These are phyloP conservation scores for Cicer yamashitae DNA, from an alignment of 306 rosid species.

Conservation along the genomic window DNA sequence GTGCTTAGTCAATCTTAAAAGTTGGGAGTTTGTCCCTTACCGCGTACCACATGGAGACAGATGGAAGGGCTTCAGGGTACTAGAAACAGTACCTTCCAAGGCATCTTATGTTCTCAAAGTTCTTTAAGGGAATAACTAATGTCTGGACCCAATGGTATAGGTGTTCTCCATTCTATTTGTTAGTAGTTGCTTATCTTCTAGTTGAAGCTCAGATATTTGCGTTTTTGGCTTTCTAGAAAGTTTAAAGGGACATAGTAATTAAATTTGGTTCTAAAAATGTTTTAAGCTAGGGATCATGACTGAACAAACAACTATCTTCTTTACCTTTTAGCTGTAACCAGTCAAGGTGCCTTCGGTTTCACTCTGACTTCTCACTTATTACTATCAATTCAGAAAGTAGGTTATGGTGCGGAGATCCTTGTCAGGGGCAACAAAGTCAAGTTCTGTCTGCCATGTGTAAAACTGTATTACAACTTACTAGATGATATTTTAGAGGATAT, in stretches of 20 bases:
- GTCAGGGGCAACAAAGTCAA: no score
- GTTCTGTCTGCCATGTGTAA: no score
- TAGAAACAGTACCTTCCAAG: neutral
- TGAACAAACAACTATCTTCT: neutral
- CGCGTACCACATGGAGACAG: neutral
- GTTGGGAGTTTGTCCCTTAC: neutral
- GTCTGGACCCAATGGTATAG: neutral
- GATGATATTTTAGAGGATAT: neutral
- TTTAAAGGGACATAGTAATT: neutral
- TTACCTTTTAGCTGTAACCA: neutral
- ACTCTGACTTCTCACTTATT: neutral
- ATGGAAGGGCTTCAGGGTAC: neutral
- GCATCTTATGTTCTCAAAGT: neutral
- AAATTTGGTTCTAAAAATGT: neutral
- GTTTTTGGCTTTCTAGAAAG: neutral
- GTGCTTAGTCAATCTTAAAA: conserved; percentile 1
- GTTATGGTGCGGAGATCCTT: no score
- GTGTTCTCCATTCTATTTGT: neutral
- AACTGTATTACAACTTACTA: no score
- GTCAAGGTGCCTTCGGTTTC: neutral
- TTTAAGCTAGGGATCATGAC: neutral
- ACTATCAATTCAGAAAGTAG: neutral
- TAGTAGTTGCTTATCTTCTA: neutral
- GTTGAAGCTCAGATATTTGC: neutral
- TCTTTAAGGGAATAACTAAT: neutral